Evolutionary conservation across 2,329 filamentous ascomycete species (phyloP).

Genomic region (Monosporascus sp.): DNA sequence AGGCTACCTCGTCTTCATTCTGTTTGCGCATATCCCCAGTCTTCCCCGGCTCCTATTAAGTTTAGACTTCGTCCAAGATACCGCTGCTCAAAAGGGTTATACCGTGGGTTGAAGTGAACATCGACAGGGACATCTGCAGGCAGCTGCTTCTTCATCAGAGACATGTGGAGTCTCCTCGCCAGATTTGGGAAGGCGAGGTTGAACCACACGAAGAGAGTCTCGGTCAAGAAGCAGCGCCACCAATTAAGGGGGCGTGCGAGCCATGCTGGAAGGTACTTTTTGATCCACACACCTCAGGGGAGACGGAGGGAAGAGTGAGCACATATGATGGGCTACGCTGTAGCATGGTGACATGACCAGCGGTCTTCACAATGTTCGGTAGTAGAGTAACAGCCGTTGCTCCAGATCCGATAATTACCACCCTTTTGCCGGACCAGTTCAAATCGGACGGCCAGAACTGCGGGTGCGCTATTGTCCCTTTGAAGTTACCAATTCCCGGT

Average conservation of each 20-base stretch:
- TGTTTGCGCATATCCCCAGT: too few relatives aligned
- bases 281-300: conserved; percentile 29
- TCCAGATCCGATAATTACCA: conserved; percentile 71
- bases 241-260: conserved; percentile 40
- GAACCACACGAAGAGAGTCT: conserved; percentile 35
- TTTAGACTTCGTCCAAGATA: too few relatives aligned
- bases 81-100: conserved; percentile 60
- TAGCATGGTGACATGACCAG: conserved; percentile 67
- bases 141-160: conserved; percentile 38
- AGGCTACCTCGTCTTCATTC: too few relatives aligned
- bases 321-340: conserved; percentile 75
- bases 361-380: conserved; percentile 61
- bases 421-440: conserved; percentile 59
- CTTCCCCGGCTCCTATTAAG: too few relatives aligned
- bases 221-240: conserved; percentile 34
- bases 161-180: conserved; percentile 38
- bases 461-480: conserved; percentile 57
- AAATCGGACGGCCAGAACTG: conserved; percentile 69
- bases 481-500: conserved; percentile 54
- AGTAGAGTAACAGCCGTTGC: conserved; percentile 76
- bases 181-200: conserved; percentile 44
- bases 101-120: conserved; percentile 48
- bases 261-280: conserved; percentile 35
- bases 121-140: conserved; percentile 42
- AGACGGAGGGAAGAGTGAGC: conserved; percentile 45